These are phyloP conservation scores for Yarrowia bubula DNA, from an alignment of 805 yeast genomes.

Conservation along the genomic window DNA sequence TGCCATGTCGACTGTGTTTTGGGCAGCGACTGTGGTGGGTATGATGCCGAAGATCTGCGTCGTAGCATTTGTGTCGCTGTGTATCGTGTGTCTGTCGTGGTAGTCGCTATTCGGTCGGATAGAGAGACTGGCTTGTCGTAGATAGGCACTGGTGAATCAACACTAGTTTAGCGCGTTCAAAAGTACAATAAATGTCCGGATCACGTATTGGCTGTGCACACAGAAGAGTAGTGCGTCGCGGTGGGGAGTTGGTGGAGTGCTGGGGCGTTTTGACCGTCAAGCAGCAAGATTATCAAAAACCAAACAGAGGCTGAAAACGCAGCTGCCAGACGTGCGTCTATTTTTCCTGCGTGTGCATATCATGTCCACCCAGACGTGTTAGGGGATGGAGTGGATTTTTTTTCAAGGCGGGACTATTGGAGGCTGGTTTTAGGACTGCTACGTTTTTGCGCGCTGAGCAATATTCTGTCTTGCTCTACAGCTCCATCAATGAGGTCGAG, in stretches of 20 bases:
- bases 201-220: neutral
- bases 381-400: neutral
- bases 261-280: neutral
- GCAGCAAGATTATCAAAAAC: neutral
- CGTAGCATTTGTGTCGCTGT: constrained; percentile 10
- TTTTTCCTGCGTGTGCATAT: constrained; percentile 8
- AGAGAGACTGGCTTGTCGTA: too few relatives aligned
- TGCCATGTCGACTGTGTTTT: constrained; percentile 3
- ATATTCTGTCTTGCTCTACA: too few relatives aligned
- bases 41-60: constrained; percentile 22
- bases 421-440: too few relatives aligned
- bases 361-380: neutral
- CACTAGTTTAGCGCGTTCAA: neutral
- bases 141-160: neutral
- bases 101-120: too few relatives aligned
- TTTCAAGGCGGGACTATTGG: neutral
- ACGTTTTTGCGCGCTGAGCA: neutral
- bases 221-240: neutral
- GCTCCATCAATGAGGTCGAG: too few relatives aligned
- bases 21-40: constrained; percentile 19
- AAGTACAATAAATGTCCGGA: neutral
- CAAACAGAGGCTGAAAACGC: constrained; percentile 5
- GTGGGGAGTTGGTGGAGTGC: too few relatives aligned
- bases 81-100: neutral
- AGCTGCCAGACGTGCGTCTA: constrained; percentile 21